Evolutionary conservation across 2,329 filamentous ascomycete species (phyloP).

Genomic region (Gliomastix tumulicola): DNA sequence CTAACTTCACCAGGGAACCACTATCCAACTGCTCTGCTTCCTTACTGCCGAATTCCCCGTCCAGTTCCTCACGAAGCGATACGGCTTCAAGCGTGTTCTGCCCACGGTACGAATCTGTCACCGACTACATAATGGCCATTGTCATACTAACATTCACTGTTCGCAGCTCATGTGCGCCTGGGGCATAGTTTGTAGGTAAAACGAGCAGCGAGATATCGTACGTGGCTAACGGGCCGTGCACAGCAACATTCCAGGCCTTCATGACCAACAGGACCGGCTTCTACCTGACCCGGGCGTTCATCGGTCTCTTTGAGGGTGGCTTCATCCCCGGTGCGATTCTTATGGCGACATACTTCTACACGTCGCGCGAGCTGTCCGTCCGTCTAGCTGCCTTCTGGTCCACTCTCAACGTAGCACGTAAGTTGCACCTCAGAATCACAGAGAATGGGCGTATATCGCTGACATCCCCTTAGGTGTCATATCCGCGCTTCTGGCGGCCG

Average conservation of each 20-base stretch:
- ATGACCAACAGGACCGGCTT: slow-evolving; percentile 38
- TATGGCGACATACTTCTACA: slow-evolving; percentile 70
- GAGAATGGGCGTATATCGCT: no score
- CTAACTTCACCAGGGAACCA: slow-evolving; percentile 31
- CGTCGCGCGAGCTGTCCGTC: slow-evolving; percentile 56
- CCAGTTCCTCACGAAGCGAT: slow-evolving; percentile 48
- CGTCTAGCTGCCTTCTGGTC: slow-evolving; percentile 65
- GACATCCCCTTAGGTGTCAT: slow-evolving; percentile 28
- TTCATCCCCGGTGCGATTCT: slow-evolving; percentile 55
- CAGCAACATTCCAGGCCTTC: slow-evolving; percentile 40
- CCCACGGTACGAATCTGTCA: slow-evolving; percentile 31
- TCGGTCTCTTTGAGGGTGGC: slow-evolving; percentile 47
- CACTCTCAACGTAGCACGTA: slow-evolving; percentile 31
- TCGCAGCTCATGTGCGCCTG: slow-evolving; percentile 38
- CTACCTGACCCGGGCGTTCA: slow-evolving; percentile 42
- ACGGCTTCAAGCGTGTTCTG: slow-evolving; percentile 49
- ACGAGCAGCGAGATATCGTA: no score
- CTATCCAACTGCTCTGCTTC: slow-evolving; percentile 48
- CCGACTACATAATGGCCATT: no score
- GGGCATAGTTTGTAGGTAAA: slow-evolving; percentile 30
- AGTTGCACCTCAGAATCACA: no score
- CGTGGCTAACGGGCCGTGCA: no score
- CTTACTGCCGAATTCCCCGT: slow-evolving; percentile 51
- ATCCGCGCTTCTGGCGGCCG: slow-evolving; percentile 39
- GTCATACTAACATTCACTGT: no score